Conservation (phyloP, 2,329 filamentous ascomycete species). For the Venturia pyrina region DNA sequence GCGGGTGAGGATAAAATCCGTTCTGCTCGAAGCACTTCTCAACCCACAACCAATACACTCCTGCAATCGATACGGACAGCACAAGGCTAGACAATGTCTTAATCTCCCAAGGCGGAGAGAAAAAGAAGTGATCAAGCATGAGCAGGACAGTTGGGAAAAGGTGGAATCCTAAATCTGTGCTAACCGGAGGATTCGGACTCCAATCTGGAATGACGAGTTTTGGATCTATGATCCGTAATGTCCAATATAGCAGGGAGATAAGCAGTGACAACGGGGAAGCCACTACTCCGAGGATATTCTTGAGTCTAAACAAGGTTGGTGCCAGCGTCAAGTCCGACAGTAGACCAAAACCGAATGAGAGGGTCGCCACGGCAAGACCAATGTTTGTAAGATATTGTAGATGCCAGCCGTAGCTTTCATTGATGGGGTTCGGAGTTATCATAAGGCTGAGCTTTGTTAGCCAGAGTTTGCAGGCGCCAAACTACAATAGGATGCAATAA, state of each 20-base stretch:
- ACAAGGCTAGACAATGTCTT: constrained; percentile 48
- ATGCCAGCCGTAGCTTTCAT: constrained; percentile 55
- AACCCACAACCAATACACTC: constrained; percentile 68
- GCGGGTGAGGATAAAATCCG: constrained; percentile 73
- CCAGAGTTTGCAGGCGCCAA: constrained; percentile 25
- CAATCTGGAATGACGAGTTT: constrained; percentile 43
- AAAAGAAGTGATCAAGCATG: constrained; percentile 53
- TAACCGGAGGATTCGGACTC: constrained; percentile 30
- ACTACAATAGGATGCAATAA: constrained; percentile 32
- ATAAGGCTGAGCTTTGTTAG: constrained; percentile 19
- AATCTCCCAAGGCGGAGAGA: constrained; percentile 65
- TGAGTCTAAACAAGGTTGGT: constrained; percentile 49
- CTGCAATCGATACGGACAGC: constrained; percentile 49
- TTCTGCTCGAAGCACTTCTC: constrained; percentile 61
- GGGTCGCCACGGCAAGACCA: constrained; percentile 49
- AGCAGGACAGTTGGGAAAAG: constrained; percentile 56
- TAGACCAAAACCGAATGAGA: constrained; percentile 52
- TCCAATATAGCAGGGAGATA: constrained; percentile 66
- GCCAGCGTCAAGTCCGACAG: constrained; percentile 55
- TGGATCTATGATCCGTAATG: constrained; percentile 44
- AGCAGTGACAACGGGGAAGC: constrained; percentile 61
- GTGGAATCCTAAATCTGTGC: constrained; percentile 56
- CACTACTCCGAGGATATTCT: constrained; percentile 57
- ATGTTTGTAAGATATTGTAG: constrained; percentile 68
- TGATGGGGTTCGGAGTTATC: constrained; percentile 27